Conservation (phyloP, 2,329 filamentous ascomycete species). For the Aspergillus brasiliensis region DNA sequence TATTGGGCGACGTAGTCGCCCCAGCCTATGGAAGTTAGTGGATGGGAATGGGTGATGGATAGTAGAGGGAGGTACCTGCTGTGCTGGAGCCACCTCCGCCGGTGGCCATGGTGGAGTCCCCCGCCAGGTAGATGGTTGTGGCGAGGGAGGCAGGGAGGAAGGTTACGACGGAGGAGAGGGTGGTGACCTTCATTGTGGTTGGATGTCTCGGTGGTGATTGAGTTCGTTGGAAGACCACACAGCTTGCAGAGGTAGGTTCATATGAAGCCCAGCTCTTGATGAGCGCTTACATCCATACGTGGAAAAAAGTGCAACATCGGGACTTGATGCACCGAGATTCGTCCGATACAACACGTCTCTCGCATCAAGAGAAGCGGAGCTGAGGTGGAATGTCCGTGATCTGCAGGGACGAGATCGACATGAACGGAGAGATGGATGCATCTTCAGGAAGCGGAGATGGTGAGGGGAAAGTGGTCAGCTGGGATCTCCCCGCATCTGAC, state of each 20-base stretch:
- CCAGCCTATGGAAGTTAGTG: constrained; percentile 54
- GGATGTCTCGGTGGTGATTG: neutral
- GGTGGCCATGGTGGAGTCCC: constrained; percentile 40
- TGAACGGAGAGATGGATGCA: neutral
- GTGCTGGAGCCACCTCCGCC: constrained; percentile 25
- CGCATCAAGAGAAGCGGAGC: neutral
- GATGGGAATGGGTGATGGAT: neutral
- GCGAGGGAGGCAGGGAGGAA: constrained; percentile 24
- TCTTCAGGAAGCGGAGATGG: neutral
- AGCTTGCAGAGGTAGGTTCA: neutral
- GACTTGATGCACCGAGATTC: neutral
- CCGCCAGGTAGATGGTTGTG: constrained; percentile 34
- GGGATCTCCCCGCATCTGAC: neutral
- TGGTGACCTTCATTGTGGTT: neutral
- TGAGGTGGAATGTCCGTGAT: neutral
- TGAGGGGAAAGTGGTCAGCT: neutral
- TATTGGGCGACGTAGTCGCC: constrained; percentile 61
- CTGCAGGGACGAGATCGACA: neutral
- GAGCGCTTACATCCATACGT: neutral
- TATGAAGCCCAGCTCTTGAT: neutral
- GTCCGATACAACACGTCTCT: too few species aligned
- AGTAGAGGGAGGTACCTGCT: constrained; percentile 20
- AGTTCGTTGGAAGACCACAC: neutral
- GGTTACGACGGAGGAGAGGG: neutral
- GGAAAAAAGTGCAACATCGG: neutral